Percentiles rank a stretch among this genome's conserved stretches.
phyloP scores from a whole-genome alignment of 75 land plant genomes.

The Ceratopteris richardii region DNA sequence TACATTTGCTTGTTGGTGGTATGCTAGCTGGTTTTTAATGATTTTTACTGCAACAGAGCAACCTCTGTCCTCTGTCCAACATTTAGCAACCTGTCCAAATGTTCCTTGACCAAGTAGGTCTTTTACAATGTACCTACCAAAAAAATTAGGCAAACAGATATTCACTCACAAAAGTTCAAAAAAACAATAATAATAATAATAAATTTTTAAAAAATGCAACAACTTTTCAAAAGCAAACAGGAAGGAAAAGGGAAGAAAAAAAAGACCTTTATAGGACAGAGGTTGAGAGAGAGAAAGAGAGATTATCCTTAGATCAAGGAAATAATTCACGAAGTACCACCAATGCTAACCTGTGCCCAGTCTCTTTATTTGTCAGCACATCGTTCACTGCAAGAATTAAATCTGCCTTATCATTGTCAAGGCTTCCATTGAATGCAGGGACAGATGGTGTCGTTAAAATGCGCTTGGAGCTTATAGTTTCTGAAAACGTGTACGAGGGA shows the following conservation, averaged over 20 bases:
- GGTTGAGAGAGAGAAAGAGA: no score
- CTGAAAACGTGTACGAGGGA: conserved; percentile 20
- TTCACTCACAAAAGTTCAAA: neutral
- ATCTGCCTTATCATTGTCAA: conserved; percentile 81
- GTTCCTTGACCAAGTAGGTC: conserved; percentile 95
- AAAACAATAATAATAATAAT: no score
- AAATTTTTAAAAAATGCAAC: no score
- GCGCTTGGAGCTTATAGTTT: conserved; percentile 31
- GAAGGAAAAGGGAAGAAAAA: no score
- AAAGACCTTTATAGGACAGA: no score
- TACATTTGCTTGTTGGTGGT: conserved; percentile 76
- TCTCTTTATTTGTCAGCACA: conserved; percentile 44
- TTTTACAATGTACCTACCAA: conserved; percentile 77
- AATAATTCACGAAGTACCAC: no score
- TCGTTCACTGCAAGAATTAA: conserved; percentile 60
- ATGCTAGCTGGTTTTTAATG: conserved; percentile 89
- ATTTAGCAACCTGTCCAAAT: conserved; percentile 96
- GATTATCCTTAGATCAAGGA: no score
- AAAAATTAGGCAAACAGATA: conserved; percentile 1
- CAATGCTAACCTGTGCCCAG: conserved; percentile 47
- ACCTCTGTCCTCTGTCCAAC: conserved; percentile 55
- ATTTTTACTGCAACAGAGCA: conserved; percentile 83
- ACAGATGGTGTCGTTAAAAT: conserved; percentile 68
- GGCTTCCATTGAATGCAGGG: conserved; percentile 74
- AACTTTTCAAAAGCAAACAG: no score